Conservation (phyloP, 495 filamentous ascomycete species). For the Friedmanniomyces endolithicus region DNA sequence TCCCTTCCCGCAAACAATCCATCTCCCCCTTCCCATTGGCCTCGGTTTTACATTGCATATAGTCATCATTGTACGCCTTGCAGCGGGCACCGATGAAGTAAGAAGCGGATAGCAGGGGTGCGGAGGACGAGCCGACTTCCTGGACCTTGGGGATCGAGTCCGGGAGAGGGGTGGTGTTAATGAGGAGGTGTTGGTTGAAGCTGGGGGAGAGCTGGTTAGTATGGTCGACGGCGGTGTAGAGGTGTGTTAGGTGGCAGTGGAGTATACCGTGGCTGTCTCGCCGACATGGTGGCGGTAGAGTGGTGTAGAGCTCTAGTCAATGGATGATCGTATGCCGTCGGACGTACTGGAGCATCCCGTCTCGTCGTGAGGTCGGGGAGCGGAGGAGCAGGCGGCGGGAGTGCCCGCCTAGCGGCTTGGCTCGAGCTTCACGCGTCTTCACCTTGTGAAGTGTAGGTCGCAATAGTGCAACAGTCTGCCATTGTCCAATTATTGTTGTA, state of each 20-base stretch:
- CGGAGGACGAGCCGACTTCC: conserved; percentile 83
- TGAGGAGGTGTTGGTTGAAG: conserved; percentile 82
- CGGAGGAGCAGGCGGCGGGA: conserved; percentile 22
- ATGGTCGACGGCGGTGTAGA: conserved; percentile 20
- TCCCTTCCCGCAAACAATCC: conserved; percentile 88
- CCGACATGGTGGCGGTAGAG: conserved; percentile 24
- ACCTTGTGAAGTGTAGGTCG: not conserved
- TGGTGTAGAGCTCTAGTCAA: not conserved
- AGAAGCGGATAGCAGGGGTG: conserved; percentile 79
- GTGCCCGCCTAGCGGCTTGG: conserved; percentile 6
- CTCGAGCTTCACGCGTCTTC: conserved; percentile 23
- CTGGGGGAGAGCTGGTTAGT: conserved; percentile 35
- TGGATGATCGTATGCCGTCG: not conserved
- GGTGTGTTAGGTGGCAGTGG: conserved; percentile 7
- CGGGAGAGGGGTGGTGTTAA: conserved; percentile 93
- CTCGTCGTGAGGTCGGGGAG: conserved; percentile 19
- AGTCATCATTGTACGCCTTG: conserved; percentile 93
- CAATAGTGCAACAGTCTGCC: not conserved
- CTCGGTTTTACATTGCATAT: conserved; percentile 96
- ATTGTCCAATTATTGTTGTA: not conserved
- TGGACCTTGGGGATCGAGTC: conserved; percentile 77
- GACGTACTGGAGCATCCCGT: not conserved
- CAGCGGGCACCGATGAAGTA: conserved; percentile 97
- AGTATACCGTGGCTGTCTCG: conserved; percentile 34
- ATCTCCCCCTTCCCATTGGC: conserved; percentile 76